Conservation (phyloP, 2,329 filamentous ascomycete genomes). For the Arachnomyces sp. region DNA sequence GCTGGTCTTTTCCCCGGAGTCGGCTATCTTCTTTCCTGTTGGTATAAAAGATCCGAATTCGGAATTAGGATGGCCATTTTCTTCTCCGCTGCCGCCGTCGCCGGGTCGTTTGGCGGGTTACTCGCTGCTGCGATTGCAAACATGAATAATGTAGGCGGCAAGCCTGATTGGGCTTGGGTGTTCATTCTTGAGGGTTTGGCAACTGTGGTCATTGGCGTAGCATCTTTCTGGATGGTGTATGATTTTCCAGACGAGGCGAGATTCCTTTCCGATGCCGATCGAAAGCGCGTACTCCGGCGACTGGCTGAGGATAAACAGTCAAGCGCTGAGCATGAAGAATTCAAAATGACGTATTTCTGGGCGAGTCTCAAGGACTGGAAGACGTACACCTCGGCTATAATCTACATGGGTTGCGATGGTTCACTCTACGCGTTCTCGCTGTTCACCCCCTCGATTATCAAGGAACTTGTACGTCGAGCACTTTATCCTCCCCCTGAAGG, state of each 20-base stretch:
- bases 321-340: slow-evolving; percentile 66
- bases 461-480: slow-evolving; percentile 25
- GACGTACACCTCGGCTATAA: slow-evolving; percentile 63
- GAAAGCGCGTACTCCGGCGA: slow-evolving; percentile 61
- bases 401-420: slow-evolving; percentile 66
- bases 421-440: slow-evolving; percentile 67
- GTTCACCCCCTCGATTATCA: slow-evolving; percentile 73
- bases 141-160: slow-evolving; percentile 60
- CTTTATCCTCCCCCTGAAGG: slow-evolving; percentile 9
- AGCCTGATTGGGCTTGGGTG: slow-evolving; percentile 67
- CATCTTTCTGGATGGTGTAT: slow-evolving; percentile 69
- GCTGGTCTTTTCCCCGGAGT: slow-evolving; percentile 22
- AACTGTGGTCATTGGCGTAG: slow-evolving; percentile 30
- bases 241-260: slow-evolving; percentile 71
- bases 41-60: slow-evolving; percentile 69
- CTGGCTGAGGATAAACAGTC: slow-evolving; percentile 63
- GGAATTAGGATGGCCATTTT: slow-evolving; percentile 66
- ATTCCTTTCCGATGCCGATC: slow-evolving; percentile 64
- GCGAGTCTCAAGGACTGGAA: slow-evolving; percentile 73
- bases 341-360: slow-evolving; percentile 65
- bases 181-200: slow-evolving; percentile 57
- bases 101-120: slow-evolving; percentile 74
- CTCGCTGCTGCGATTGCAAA: slow-evolving; percentile 76
- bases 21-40: slow-evolving; percentile 31
- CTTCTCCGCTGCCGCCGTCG: slow-evolving; percentile 69